Percentiles rank a stretch among this genome's conserved stretches.
These are phyloP conservation scores for Candida chilensis DNA, from an alignment of 805 yeast genomes.

Conservation along the genomic window DNA sequence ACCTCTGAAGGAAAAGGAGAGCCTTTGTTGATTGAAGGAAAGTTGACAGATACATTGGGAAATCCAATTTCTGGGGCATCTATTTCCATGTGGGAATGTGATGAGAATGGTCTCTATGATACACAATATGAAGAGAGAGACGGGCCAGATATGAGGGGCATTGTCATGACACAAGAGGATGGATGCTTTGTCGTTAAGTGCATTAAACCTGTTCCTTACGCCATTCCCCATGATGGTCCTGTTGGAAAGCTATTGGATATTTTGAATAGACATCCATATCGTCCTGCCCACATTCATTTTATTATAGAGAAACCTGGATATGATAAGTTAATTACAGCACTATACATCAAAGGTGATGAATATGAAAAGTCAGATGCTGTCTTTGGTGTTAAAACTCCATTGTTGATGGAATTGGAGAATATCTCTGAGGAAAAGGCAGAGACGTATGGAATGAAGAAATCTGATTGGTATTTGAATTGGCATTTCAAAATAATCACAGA, in stretches of 20 bases:
- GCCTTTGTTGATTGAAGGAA: conserved; percentile 11
- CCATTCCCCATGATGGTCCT: conserved; percentile 11
- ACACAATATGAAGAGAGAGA: conserved; percentile 11
- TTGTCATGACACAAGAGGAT: conserved; percentile 7
- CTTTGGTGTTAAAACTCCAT: conserved; percentile 10
- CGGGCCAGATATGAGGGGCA: conserved; percentile 12
- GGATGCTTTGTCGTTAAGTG: conserved; percentile 7
- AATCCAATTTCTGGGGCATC: conserved; percentile 9
- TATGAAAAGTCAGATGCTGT: conserved; percentile 12
- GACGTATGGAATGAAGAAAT: conserved; percentile 7
- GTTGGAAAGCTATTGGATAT: conserved; percentile 8
- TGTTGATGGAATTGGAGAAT: conserved; percentile 6
- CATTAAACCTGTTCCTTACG: conserved; percentile 10
- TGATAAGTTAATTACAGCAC: conserved; percentile 11
- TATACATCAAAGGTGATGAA: conserved; percentile 10
- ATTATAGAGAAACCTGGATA: conserved; percentile 10
- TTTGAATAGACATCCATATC: conserved; percentile 9
- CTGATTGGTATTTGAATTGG: conserved; percentile 12
- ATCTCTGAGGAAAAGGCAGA: conserved; percentile 9
- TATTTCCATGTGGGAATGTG: conserved; percentile 13
- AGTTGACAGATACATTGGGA: conserved; percentile 7
- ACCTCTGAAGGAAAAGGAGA: conserved; percentile 11
- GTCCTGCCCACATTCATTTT: conserved; percentile 13
- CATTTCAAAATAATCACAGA: conserved; percentile 9
- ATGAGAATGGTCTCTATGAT: conserved; percentile 11